These are phyloP conservation scores for Agroathelia rolfsii DNA, from an alignment of 1,284 basidiomycete species.

Conservation along the genomic window DNA sequence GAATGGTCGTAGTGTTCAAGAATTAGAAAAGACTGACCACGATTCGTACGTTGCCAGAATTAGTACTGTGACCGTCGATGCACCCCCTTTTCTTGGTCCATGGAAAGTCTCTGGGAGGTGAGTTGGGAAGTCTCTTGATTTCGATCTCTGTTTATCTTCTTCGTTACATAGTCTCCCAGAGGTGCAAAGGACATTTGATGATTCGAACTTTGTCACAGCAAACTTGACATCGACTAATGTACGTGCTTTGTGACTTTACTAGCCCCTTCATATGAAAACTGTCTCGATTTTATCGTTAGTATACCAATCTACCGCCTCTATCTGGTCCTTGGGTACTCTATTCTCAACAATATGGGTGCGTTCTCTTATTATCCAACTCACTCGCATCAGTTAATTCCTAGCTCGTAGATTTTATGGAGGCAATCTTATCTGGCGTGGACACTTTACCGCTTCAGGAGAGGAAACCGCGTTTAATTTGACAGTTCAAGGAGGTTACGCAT, in stretches of 20 bases:
- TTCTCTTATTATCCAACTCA: background rate
- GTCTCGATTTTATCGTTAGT: slow-evolving; percentile 18
- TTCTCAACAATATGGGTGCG: slow-evolving; percentile 41
- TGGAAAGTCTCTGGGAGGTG: slow-evolving; percentile 42
- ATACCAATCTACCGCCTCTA: slow-evolving; percentile 35
- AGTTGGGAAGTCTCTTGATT: too few species aligned
- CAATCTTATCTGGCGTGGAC: slow-evolving; percentile 41
- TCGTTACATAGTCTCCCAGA: slow-evolving; percentile 33
- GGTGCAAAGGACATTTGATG: slow-evolving; percentile 33
- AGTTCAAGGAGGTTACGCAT: slow-evolving; percentile 38
- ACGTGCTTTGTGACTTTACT: slow-evolving; percentile 5
- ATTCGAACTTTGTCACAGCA: slow-evolving; percentile 32
- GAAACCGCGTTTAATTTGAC: slow-evolving; percentile 34
- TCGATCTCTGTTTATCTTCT: slow-evolving; percentile 1
- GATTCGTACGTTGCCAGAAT: slow-evolving; percentile 23
- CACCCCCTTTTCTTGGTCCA: slow-evolving; percentile 24
- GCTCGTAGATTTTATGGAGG: slow-evolving; percentile 33
- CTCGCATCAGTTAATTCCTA: slow-evolving; percentile 4
- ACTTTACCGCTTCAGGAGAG: slow-evolving; percentile 33
- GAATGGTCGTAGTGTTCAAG: slow-evolving; percentile 27
- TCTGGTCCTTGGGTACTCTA: slow-evolving; percentile 33
- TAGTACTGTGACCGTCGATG: slow-evolving; percentile 13
- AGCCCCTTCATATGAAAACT: background rate
- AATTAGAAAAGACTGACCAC: slow-evolving; percentile 18
- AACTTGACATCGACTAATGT: slow-evolving; percentile 34